Base-by-base conservation (phyloP, 2,329 filamentous ascomycete species). In the Aspergillus pseudoviridinutans region DNA sequence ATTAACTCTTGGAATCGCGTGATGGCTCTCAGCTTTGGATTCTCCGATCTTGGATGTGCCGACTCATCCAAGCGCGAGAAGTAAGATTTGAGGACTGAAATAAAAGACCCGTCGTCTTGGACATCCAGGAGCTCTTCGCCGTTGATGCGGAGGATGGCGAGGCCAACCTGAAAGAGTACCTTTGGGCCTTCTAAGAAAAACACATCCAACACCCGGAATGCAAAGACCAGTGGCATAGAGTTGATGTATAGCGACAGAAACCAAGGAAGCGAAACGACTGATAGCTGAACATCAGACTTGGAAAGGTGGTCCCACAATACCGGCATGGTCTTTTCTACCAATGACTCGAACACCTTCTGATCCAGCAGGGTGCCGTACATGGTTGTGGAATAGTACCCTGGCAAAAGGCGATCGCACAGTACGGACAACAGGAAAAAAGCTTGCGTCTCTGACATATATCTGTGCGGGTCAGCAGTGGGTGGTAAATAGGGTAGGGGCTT, bases 301-400 rank as follows among this genome's bases (percentile, higher is more conserved):
- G 92, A 89, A n/a, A 99, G 85, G 69, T 99, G 94, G 24, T 97
- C 93, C 92, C 94, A 99, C 17, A 99, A 83, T 58, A 99, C 89
- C 1, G 94, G 94, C 92, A 99, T 97, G 1, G 94, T 99, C 78
- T 91, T 94, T 74, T 99, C 94, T n/a, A 99, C 94, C 3, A 99
- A 81, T 2, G 90, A 95, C 76, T 99, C 94, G 68, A 99, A 99
- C 14, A 99, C 94, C 65, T 94, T 91, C 69, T 99, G 94, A 70
- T 99, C 94, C 42, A 99, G 83, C 4, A 99, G 81, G 1, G 94
- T 99, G 65, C 94, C 94, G 75, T 99, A 99, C 94, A 99, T 99
- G 63, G 95, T 99, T 20, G 90, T 95, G 4, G 93, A 97, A 75
- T 99, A 99, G 78, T 99, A 99, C 4, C 94, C 94, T 0, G 94